Percentiles rank a stretch among this genome's conserved stretches.
Evolutionary conservation across 2,329 filamentous ascomycete species (phyloP).

Genomic region (Hypomyces perniciosus): DNA sequence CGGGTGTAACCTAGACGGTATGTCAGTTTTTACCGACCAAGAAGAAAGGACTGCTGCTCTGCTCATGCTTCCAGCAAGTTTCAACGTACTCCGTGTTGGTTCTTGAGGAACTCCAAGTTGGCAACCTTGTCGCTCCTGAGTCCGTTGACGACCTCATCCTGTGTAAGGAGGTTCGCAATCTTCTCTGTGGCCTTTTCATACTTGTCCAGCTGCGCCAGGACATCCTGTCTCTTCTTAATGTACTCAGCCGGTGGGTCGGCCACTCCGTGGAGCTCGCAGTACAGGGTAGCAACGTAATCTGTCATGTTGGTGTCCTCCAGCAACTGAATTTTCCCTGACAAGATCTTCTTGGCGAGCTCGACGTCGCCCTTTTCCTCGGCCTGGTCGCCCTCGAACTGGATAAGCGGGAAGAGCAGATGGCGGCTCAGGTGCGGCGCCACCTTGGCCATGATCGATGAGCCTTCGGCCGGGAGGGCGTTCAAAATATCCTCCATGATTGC

Average conservation of each 20-base stretch:
- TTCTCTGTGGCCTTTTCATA: constrained; percentile 83
- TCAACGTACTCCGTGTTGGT: constrained; percentile 75
- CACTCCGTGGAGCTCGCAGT: constrained; percentile 81
- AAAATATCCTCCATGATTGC: constrained; percentile 36
- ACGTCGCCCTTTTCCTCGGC: constrained; percentile 67
- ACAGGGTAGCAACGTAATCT: constrained; percentile 89
- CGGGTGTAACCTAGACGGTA: constrained; percentile 64
- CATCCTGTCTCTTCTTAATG: constrained; percentile 80
- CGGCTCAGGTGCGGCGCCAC: constrained; percentile 89
- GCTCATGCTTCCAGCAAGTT: constrained; percentile 7
- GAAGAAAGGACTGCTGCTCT: background rate
- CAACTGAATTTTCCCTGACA: constrained; percentile 84
- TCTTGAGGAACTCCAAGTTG: constrained; percentile 97
- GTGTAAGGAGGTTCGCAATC: constrained; percentile 78
- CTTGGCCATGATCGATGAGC: constrained; percentile 79
- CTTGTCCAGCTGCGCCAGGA: constrained; percentile 74
- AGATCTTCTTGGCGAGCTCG: constrained; percentile 60
- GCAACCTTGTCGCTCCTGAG: constrained; percentile 95
- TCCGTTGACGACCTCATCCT: constrained; percentile 85
- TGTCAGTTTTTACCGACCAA: constrained; percentile 1
- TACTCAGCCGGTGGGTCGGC: constrained; percentile 78
- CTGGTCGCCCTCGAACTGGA: constrained; percentile 82
- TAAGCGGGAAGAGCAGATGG: constrained; percentile 91
- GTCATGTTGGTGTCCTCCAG: constrained; percentile 98
- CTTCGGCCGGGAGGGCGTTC: constrained; percentile 53